Base-by-base conservation (phyloP, 2,329 filamentous ascomycete genomes). In the Blumeriella jaapii region DNA sequence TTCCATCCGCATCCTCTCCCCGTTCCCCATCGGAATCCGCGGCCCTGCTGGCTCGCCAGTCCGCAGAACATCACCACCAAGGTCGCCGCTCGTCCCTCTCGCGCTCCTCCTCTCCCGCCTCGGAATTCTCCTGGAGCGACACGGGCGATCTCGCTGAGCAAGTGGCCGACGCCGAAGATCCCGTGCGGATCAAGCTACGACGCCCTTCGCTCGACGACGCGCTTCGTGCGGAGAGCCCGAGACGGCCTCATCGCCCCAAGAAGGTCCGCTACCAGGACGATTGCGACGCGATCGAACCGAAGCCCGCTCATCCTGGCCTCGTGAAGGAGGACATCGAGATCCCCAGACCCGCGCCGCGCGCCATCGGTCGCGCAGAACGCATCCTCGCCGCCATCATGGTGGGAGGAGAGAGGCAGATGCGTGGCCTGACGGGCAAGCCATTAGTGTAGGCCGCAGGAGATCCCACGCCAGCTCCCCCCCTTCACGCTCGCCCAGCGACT, bases 91-190 rank as follows among this genome's bases (percentile, higher is more conserved):
- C 57, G 52, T 60, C 60, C 54, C 59, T 62, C 49, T 58, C 58
- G 56, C 69, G 65, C 48, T 74, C 71, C 54, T 70, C 68, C 38
- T 74, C 71, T 45, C 65, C 59, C 41, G 67, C 68, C 58, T 81
- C 75, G 42, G 74, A 80, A 53, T 82, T 83, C 59, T 84, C 78
- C 51, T 95, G 85, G 86, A 87, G 83, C 56, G 86, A 95, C 60
- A 94, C 89, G 28, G 89, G 86, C 55, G 91, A 96, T 61, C 74
- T 96, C 53, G 85, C 84, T 54, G 89, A 95, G 64, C 89, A 93
- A 68, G 69, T 87, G 51, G 82, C 74, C 53, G 79, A 82, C 65
- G 76, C 78, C 54, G 76, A 89, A 61, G 84, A 94, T 58, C 83
- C 85, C 40, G 69, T 93, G 49, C 77, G 74, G 50, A 72, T 76